Conservation (phyloP, 2,329 filamentous ascomycete species). For the Sarocladiaceae sp. region DNA sequence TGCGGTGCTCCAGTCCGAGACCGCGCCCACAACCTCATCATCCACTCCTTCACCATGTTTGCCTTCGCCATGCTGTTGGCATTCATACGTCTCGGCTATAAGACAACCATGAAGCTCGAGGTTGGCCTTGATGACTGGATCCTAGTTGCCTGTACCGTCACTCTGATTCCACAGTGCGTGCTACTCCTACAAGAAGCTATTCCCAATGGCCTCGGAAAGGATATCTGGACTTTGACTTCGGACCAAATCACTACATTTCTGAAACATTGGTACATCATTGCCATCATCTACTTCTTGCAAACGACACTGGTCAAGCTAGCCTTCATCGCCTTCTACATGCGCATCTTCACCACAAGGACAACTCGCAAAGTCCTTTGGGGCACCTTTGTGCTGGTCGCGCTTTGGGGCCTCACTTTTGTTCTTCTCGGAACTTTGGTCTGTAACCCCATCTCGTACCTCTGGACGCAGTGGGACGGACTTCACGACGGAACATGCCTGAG, state of each 20-base stretch:
- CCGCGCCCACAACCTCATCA: slow-evolving; percentile 27
- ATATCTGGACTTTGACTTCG: slow-evolving; percentile 40
- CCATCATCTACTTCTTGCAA: slow-evolving; percentile 36
- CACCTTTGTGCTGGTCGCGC: slow-evolving; percentile 29
- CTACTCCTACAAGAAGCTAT: slow-evolving; percentile 23
- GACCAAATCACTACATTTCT: slow-evolving; percentile 35
- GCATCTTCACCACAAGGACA: slow-evolving; percentile 38
- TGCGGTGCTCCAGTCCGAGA: slow-evolving; percentile 20
- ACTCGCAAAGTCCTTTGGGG: slow-evolving; percentile 33
- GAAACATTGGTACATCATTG: slow-evolving; percentile 33
- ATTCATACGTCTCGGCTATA: slow-evolving; percentile 30
- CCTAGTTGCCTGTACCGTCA: slow-evolving; percentile 21
- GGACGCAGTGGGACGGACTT: slow-evolving; percentile 45
- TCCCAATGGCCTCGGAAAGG: slow-evolving; percentile 35
- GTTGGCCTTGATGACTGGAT: slow-evolving; percentile 33
- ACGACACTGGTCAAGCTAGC: slow-evolving; percentile 40
- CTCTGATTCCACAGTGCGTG: slow-evolving; percentile 22
- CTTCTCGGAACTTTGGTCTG: slow-evolving; percentile 42
- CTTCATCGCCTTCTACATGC: slow-evolving; percentile 46
- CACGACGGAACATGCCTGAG: slow-evolving; percentile 40
- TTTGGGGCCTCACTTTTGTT: slow-evolving; percentile 33
- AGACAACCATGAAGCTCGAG: slow-evolving; percentile 19
- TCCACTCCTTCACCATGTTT: slow-evolving; percentile 24
- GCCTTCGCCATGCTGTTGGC: slow-evolving; percentile 31
- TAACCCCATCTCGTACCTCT: slow-evolving; percentile 41